These are phyloP conservation scores for Torulaspora globosa DNA, from an alignment of 1,139 yeast genomes.

Conservation along the genomic window DNA sequence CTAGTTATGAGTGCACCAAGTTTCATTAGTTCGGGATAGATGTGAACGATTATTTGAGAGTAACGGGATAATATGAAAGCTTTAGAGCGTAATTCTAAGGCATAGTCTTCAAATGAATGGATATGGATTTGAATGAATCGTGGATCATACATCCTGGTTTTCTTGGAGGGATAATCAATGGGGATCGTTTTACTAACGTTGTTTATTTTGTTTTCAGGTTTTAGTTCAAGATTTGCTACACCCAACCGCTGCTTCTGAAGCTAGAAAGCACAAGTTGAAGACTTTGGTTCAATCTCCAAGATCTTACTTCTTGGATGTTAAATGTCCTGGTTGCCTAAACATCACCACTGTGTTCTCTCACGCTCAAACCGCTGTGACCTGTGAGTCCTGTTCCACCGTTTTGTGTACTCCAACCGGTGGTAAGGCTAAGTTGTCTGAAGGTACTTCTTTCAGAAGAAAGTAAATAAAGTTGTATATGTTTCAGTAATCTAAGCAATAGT, in stretches of 20 bases:
- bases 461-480: conserved; percentile 44
- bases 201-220: conserved; percentile 47
- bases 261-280: conserved; percentile 95
- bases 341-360: conserved; percentile 99
- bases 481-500: conserved; percentile 12
- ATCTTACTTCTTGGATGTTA: conserved; percentile 99
- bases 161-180: background rate
- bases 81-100: no score
- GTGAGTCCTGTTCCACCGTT: conserved; percentile 97
- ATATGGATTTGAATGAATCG: background rate
- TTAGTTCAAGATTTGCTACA: conserved; percentile 96
- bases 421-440: conserved; percentile 98
- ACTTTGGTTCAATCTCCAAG: conserved; percentile 96
- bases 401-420: conserved; percentile 99
- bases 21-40: no score
- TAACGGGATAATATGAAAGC: no score
- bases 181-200: conserved; percentile 19
- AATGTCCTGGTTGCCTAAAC: conserved; percentile 98
- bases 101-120: no score
- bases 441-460: conserved; percentile 99
- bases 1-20: no score
- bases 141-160: conserved; percentile 2
- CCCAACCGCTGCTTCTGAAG: conserved; percentile 97
- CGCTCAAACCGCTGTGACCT: conserved; percentile 99
- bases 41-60: no score